Evolutionary conservation across 768 basidiomycete species (phyloP), one percentile per base, ranked within the genome.

Genomic region (Mycena belliarum): DNA sequence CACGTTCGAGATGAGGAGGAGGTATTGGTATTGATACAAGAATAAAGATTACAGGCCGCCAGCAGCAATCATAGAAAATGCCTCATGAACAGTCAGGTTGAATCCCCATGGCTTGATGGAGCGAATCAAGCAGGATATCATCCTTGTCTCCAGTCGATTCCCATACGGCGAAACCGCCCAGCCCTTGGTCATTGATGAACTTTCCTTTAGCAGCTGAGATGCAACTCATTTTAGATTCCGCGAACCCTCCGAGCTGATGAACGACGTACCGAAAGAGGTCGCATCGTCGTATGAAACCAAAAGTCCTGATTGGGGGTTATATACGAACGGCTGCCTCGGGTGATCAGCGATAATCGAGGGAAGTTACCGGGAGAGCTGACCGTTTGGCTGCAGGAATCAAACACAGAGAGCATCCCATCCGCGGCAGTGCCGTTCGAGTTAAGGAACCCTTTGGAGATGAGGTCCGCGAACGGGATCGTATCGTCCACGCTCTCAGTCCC

Each of bases 151-250:
- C 86, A 28, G 81, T 86, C 44, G 85, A 80, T 66, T 90, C 85
- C 88, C 88, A 90, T 71, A 87, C 81, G 1, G 83, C 73, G 68
- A 90, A 90, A 4, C 89, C 89, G 55, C 72, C 75, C n/a, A 91
- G 70, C 7, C 80, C 81, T 12, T 70, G 69, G 15, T 69, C 57
- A 48, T 77, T 76, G 64, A 90, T 86, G 67, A 79, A 90, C 4
- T 67, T 63, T 8, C 88, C 89, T 72, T 89, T 89, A 49, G 75
- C 78, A 24, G 70, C 72, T 67, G 33, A 18, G 32, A 41, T 18
- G 15, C 7, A 41, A 21, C 16, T 42, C 4, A n/a, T 38, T 16
- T 29, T 32, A 60, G 38, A 32, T 12, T 25, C 15, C 24, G 24
- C 10, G 2, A 33, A 40, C 12, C 12, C 8, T n/a, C 32, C 12